phyloP scores from a whole-genome alignment of 495 filamentous ascomycete genomes.

The Penicillium diatomitis region DNA sequence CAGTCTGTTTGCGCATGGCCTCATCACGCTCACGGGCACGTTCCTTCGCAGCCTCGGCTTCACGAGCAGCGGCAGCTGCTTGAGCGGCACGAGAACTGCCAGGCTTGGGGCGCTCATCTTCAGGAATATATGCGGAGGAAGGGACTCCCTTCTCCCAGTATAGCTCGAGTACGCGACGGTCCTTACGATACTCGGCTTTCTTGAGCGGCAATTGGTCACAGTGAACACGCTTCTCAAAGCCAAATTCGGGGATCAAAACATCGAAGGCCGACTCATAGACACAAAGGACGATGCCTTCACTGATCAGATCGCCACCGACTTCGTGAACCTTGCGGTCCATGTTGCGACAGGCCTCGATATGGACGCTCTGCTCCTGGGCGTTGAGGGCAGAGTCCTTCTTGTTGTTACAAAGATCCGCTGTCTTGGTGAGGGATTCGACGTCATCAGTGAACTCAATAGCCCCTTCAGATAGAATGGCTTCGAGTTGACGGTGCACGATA shows the following conservation, averaged over 20 bases:
- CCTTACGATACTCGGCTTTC: slow-evolving; percentile 97
- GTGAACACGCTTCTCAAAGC: slow-evolving; percentile 98
- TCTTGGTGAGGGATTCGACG: slow-evolving; percentile 79
- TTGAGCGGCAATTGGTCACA: slow-evolving; percentile 96
- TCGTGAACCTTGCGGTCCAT: slow-evolving; percentile 86
- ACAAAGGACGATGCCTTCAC: slow-evolving; percentile 91
- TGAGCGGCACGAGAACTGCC: slow-evolving; percentile 49
- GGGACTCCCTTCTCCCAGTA: slow-evolving; percentile 99
- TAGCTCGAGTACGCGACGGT: slow-evolving; percentile 82
- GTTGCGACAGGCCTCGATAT: slow-evolving; percentile 91
- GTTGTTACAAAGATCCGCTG: slow-evolving; percentile 90
- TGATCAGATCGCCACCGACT: slow-evolving; percentile 84
- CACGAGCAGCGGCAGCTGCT: slow-evolving; percentile 64
- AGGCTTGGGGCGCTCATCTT: slow-evolving; percentile 89
- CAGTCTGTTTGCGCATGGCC: slow-evolving; percentile 78
- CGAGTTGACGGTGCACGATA: slow-evolving; percentile 90
- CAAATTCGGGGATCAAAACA: slow-evolving; percentile 94
- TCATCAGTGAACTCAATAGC: slow-evolving; percentile 83
- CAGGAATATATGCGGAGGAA: slow-evolving; percentile 90
- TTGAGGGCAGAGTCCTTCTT: slow-evolving; percentile 98
- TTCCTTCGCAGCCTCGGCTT: slow-evolving; percentile 71
- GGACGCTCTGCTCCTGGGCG: slow-evolving; percentile 96
- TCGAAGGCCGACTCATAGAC: slow-evolving; percentile 99
- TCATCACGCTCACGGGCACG: slow-evolving; percentile 77
- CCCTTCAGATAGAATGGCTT: slow-evolving; percentile 74